Evolutionary conservation across 2,329 filamentous ascomycete genomes (phyloP).

Genomic region (Penicillium sp.): DNA sequence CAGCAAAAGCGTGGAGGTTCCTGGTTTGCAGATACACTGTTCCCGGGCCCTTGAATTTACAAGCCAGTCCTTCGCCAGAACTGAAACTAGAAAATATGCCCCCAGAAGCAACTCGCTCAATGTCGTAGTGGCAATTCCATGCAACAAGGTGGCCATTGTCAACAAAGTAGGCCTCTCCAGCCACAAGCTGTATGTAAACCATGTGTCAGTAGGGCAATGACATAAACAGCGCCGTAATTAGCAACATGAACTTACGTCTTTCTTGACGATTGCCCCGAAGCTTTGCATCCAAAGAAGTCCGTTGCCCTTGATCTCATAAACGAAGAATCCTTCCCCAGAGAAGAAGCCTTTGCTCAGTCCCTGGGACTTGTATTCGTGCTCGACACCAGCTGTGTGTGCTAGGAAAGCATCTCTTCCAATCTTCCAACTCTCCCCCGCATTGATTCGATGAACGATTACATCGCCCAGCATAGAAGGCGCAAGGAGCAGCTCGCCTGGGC

Average conservation of each 20-base stretch:
- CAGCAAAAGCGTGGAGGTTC: conserved; percentile 66
- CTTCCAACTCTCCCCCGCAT: conserved; percentile 68
- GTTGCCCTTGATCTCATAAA: conserved; percentile 78
- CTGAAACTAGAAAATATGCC: conserved; percentile 86
- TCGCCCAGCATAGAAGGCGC: conserved; percentile 80
- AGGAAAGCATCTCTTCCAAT: conserved; percentile 86
- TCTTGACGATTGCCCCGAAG: conserved; percentile 91
- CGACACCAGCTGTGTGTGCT: conserved; percentile 78
- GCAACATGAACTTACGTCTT: conserved; percentile 62
- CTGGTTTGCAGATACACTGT: conserved; percentile 91
- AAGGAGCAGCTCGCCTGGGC: conserved; percentile 84
- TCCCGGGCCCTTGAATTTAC: conserved; percentile 87
- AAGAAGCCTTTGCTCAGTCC: conserved; percentile 88
- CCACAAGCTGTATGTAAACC: conserved; percentile 36
- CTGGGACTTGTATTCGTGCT: conserved; percentile 85
- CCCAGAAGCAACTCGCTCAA: conserved; percentile 86
- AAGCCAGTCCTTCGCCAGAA: conserved; percentile 84
- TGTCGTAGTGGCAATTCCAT: conserved; percentile 92
- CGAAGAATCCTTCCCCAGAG: conserved; percentile 85
- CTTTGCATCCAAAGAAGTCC: conserved; percentile 88
- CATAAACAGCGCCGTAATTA: no score
- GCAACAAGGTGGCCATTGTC: conserved; percentile 93
- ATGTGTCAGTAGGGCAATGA: not conserved
- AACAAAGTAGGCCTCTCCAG: conserved; percentile 83
- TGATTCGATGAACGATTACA: conserved; percentile 74